Conservation (phyloP, 495 filamentous ascomycete species). For the Aspergillus nanangensis region DNA sequence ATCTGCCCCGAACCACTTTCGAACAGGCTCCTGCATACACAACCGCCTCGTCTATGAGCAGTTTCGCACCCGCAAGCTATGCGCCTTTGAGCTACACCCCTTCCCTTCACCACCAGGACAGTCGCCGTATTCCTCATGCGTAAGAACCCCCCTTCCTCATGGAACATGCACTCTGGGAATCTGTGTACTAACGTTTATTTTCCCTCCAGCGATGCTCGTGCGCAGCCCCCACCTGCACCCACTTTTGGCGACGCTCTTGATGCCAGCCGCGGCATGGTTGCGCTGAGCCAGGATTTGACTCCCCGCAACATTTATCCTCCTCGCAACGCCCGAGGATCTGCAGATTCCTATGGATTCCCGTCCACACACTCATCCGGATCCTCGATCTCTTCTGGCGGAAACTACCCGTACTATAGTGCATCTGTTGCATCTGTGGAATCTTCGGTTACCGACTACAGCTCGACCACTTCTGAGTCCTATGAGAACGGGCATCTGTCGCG, state of each 20-base stretch:
- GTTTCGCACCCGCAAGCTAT: conserved; percentile 58
- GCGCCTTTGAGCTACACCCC: conserved; percentile 51
- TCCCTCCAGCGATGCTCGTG: conserved; percentile 51
- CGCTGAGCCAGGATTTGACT: conserved; percentile 81
- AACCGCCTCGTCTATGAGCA: conserved; percentile 62
- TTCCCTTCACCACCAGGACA: conserved; percentile 53
- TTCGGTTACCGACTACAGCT: conserved; percentile 92
- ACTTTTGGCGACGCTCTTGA: conserved; percentile 71
- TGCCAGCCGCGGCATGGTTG: conserved; percentile 85
- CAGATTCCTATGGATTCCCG: conserved; percentile 93
- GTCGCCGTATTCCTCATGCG: conserved; percentile 83
- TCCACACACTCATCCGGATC: conserved; percentile 88
- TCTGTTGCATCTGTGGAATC: conserved; percentile 77
- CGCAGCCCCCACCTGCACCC: conserved; percentile 28
- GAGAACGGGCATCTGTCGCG: conserved; percentile 67
- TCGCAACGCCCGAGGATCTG: conserved; percentile 60
- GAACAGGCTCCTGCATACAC: conserved; percentile 60
- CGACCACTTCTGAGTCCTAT: conserved; percentile 78
- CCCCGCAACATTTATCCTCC: conserved; percentile 84
- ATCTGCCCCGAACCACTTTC: conserved; percentile 53
- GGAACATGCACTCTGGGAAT: neutral
- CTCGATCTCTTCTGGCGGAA: conserved; percentile 81
- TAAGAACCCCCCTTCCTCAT: conserved; percentile 54
- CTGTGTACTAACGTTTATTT: conserved; percentile 4
- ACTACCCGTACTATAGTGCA: conserved; percentile 72